These are phyloP conservation scores for Plasmopara muralis DNA, from an alignment of 352 stramenopile genomes.

Conservation along the genomic window DNA sequence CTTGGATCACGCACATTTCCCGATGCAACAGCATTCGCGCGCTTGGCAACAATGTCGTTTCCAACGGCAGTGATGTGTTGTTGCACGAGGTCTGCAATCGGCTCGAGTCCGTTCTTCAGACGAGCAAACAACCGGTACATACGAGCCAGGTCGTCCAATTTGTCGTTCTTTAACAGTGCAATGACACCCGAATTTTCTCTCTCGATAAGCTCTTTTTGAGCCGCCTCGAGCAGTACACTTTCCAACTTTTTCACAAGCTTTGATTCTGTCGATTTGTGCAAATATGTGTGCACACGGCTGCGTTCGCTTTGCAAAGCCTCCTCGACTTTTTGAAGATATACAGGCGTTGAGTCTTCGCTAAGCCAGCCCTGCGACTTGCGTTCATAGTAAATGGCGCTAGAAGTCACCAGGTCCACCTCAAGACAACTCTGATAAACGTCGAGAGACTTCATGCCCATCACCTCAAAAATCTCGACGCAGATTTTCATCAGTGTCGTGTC, in stretches of 20 bases:
- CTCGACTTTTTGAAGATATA: slow-evolving; percentile 96
- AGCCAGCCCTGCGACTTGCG: slow-evolving; percentile 98
- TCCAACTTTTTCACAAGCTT: slow-evolving; percentile 94
- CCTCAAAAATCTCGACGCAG: slow-evolving; percentile 97
- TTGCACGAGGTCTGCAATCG: slow-evolving; percentile 95
- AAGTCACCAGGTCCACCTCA: slow-evolving; percentile 90
- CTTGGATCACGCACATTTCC: slow-evolving; percentile 90
- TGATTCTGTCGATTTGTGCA: slow-evolving; percentile 93
- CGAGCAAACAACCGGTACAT: slow-evolving; percentile 98
- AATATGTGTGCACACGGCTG: slow-evolving; percentile 91
- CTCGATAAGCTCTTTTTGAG: slow-evolving; percentile 95
- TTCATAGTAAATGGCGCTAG: slow-evolving; percentile 93
- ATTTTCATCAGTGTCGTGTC: slow-evolving; percentile 95
- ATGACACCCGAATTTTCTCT: slow-evolving; percentile 96
- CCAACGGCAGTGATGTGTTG: slow-evolving; percentile 91
- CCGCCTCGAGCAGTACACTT: slow-evolving; percentile 91
- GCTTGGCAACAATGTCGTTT: slow-evolving; percentile 85
- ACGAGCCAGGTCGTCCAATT: slow-evolving; percentile 93
- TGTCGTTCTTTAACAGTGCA: slow-evolving; percentile 95
- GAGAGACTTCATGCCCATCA: slow-evolving; percentile 95
- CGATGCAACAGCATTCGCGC: slow-evolving; percentile 81
- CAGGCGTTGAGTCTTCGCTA: slow-evolving; percentile 93
- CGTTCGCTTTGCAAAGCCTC: slow-evolving; percentile 75
- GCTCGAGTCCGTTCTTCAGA: slow-evolving; percentile 93
- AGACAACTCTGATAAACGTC: slow-evolving; percentile 96